Base-by-base conservation (phyloP, 2,329 filamentous ascomycete genomes). In the Verticillium isaacii region DNA sequence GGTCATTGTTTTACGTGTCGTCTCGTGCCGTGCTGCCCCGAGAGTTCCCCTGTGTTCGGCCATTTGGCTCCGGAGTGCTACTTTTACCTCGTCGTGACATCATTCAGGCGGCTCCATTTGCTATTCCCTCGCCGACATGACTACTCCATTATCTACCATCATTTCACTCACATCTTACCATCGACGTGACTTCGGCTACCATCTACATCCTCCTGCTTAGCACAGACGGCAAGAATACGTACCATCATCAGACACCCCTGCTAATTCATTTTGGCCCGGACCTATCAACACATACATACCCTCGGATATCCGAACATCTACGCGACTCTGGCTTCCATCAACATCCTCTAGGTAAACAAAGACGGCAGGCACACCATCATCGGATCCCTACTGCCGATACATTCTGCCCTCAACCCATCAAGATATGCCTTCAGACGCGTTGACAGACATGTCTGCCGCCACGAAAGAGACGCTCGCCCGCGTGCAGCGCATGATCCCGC, bases 401-500 rank as follows among this genome's bases (percentile, higher is more conserved):
- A 25, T 52, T 14, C 39, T 3, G 9, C 8, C 1, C n/a, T 4
- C 14, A 14, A 45, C 15, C 41, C 34, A 36, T 29, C 41, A 25
- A 36, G 50, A 57, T 54, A 66, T 66, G 64, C 52, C 61, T 58
- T 61, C 60, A n/a, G 61, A 66, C 57, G 32, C 61, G 15, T 32
- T 68, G 29, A 70, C 74, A 55, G 75, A 80, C 23, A 90, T 92
- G 84, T 88, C 89, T 64, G 77, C 85, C 66, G 79, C 87, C 32
- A 92, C 93, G 25, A 91, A 87, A 75, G 87, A 90, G 68, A 80
- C 96, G 60, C 81, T 99, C 62, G 78, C 81, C 67, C 94, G 91
- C 76, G 92, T 93, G 71, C 90, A 89, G 82, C 92, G 89, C 73
- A 90, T 99, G 80, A 86, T 99, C 63, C 95, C 95, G 66, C 95